Evolutionary conservation across 768 basidiomycete species (phyloP), one percentile per base, ranked within the genome.

Genomic region (Suillus discolor): DNA sequence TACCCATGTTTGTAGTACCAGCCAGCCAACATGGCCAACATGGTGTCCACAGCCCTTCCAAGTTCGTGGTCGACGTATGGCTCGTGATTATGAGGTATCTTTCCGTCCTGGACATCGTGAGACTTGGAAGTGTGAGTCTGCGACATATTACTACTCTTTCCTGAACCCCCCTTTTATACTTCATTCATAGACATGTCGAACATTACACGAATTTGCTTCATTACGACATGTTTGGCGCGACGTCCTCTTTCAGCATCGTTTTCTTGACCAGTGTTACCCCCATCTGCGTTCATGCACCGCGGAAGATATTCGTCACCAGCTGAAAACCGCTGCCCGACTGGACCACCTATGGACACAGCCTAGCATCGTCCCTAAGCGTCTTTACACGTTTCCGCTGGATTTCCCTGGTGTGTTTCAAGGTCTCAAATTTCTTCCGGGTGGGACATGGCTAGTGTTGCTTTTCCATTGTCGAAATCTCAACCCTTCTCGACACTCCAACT

Each of bases 361-460:
- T 28, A 59, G 25, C 23, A 59, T 59, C 25, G 23, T 41, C 9
- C 57, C 57, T 18, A 41, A 41, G 16, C 57, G 16, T 59, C n/a
- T 57, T n/a, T 68, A 71, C 41, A 69, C 75, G 23, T 75, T 75
- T 23, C 74, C 74, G 4, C 69, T 75, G 28, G 72, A 74, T 16
- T 71, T 77, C 39, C 72, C 75, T 8, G 74, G 74, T 4, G 65
- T 75, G 9, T 75, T 75, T 61, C 74, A 77, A 63, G 74, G 74
- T 39, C 51, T 75, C 63, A 74, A 69, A 49, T 75, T 77, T 62
- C n/a, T 73, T 51, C 71, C 74, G 11, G 74, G 74, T 9, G 69
- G 69, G 45, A 68, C 73, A 62, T 75, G 74, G 74, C 71, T 75
- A 2, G 74, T 75, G 16, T 59, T 75, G 28, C 68, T 77, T n/a